Conservation (phyloP, 2,329 filamentous ascomycete species). For the Stachybotrys echinatus region DNA sequence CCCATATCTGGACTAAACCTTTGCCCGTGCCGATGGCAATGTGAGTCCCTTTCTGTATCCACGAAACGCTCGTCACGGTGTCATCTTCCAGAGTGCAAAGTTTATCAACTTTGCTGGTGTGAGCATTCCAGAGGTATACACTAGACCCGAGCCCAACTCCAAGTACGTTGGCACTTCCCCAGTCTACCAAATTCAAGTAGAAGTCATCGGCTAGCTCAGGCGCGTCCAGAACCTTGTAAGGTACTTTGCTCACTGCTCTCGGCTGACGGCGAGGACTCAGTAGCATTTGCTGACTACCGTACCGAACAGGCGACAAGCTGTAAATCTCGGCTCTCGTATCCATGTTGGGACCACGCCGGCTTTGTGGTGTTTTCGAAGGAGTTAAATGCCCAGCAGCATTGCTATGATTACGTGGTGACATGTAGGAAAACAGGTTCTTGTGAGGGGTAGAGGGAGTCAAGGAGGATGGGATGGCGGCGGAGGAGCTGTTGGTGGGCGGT, state of each 20-base stretch:
- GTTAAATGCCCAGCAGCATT: constrained; percentile 77
- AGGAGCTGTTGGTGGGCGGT: constrained; percentile 62
- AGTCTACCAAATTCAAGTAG: constrained; percentile 95
- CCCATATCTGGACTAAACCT: constrained; percentile 95
- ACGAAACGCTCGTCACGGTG: constrained; percentile 92
- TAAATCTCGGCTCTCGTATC: constrained; percentile 91
- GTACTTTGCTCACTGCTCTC: constrained; percentile 88
- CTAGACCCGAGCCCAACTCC: constrained; percentile 89
- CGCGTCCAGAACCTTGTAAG: constrained; percentile 95
- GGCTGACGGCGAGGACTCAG: constrained; percentile 85
- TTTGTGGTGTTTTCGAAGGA: constrained; percentile 83
- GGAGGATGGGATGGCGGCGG: constrained; percentile 61
- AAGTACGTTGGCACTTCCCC: constrained; percentile 91
- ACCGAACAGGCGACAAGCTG: constrained; percentile 88
- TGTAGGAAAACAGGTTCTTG: constrained; percentile 94
- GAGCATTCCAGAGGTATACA: constrained; percentile 98
- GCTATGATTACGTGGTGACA: constrained; percentile 66
- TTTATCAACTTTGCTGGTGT: constrained; percentile 85
- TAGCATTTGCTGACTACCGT: constrained; percentile 88
- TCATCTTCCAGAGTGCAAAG: constrained; percentile 90
- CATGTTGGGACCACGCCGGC: constrained; percentile 79
- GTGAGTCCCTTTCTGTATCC: constrained; percentile 97
- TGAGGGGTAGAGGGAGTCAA: constrained; percentile 92
- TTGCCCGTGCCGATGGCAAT: constrained; percentile 93
- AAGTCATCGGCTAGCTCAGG: constrained; percentile 96